Evolutionary conservation across 140 eudicot species (phyloP).

Genomic region (Anethum foeniculum): DNA sequence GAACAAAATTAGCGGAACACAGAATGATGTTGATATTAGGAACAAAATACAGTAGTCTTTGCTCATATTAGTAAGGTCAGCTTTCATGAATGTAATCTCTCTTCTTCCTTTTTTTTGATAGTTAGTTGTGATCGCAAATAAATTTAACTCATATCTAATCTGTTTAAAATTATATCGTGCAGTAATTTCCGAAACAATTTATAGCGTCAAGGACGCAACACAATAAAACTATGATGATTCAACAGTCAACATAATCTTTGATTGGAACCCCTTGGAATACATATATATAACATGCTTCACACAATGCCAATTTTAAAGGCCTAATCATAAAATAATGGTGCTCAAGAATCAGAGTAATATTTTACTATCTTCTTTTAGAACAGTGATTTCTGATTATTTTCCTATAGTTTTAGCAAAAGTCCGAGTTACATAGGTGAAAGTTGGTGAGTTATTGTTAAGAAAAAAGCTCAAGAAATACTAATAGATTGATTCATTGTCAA

Average conservation of each 20-base stretch:
- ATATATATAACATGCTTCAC: background rate
- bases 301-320: background rate
- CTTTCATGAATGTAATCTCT: too few species aligned
- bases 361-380: background rate
- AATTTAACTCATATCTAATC: background rate
- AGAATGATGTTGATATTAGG: background rate
- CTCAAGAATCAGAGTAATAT: background rate
- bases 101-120: background rate
- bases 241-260: background rate
- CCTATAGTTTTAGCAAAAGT: slow-evolving; percentile 13
- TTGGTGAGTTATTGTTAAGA: slow-evolving; percentile 47
- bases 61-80: background rate
- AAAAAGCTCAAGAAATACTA: slow-evolving; percentile 28
- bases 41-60: background rate
- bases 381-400: background rate
- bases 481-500: slow-evolving; percentile 38
- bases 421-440: slow-evolving; percentile 42
- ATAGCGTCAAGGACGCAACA: background rate
- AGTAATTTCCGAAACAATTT: background rate
- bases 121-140: background rate
- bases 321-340: background rate
- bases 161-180: background rate
- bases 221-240: background rate
- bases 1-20: too few species aligned
- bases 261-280: background rate